These are phyloP conservation scores for Calophaca sinica DNA, from an alignment of 306 rosid species.

Conservation along the genomic window DNA sequence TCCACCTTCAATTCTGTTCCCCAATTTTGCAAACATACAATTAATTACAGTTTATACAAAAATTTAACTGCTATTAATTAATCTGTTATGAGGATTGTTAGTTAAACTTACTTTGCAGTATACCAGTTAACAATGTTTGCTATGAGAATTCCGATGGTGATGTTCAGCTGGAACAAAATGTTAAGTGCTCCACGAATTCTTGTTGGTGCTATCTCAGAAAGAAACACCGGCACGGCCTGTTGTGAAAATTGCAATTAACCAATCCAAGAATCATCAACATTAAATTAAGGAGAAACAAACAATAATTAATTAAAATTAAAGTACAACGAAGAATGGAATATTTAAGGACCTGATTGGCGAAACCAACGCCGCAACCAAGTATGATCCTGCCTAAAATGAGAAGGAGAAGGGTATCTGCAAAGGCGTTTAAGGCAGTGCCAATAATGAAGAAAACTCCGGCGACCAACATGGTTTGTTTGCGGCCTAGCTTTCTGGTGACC, in stretches of 20 bases:
- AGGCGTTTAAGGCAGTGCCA: slow-evolving; percentile 62
- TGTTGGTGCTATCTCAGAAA: slow-evolving; percentile 78
- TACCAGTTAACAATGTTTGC: slow-evolving; percentile 64
- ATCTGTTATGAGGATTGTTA: background rate
- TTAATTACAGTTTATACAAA: background rate
- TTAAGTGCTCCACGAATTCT: slow-evolving; percentile 76
- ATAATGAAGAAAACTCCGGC: slow-evolving; percentile 70
- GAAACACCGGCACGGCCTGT: slow-evolving; percentile 62
- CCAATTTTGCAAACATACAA: slow-evolving; percentile 12
- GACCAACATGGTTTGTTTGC: slow-evolving; percentile 68
- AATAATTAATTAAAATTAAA: background rate
- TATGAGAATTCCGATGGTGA: slow-evolving; percentile 69
- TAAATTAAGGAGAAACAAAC: background rate
- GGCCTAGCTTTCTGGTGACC: slow-evolving; percentile 61
- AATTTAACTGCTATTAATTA: no score
- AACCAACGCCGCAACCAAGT: slow-evolving; percentile 88
- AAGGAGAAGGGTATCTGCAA: slow-evolving; percentile 52
- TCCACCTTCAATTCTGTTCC: slow-evolving; percentile 57
- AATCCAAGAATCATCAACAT: slow-evolving; percentile 21
- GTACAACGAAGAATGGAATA: no score
- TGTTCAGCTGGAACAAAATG: slow-evolving; percentile 69
- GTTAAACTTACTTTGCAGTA: slow-evolving; percentile 54
- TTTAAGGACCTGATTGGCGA: slow-evolving; percentile 66
- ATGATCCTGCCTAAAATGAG: slow-evolving; percentile 69
- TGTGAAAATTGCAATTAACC: no score